These are phyloP conservation scores for Colletotrichum trifolii DNA, from an alignment of 2,329 filamentous ascomycete genomes.

Conservation along the genomic window DNA sequence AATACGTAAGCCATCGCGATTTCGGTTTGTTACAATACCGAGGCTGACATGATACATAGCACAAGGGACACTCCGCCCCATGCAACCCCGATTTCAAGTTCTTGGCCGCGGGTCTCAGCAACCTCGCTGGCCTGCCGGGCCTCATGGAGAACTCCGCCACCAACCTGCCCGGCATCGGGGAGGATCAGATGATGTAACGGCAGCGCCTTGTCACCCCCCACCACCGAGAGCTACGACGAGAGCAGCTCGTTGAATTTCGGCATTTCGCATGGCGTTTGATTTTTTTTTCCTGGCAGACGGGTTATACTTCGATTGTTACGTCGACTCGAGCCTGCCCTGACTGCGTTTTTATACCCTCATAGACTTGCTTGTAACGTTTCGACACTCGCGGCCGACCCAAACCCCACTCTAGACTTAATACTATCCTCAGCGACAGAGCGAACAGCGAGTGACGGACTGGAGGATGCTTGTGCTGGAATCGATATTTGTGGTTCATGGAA, in stretches of 20 bases:
- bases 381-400: conserved; percentile 22
- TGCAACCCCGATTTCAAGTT: conserved; percentile 84
- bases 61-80: conserved; percentile 84
- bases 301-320: conserved; percentile 25
- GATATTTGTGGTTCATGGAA: not conserved
- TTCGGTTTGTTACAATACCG: not conserved
- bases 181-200: conserved; percentile 50
- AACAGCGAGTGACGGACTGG: conserved; percentile 9
- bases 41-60: conserved; percentile 51
- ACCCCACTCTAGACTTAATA: conserved; percentile 30
- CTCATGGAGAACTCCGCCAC: conserved; percentile 40
- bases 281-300: conserved; percentile 20
- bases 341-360: conserved; percentile 38
- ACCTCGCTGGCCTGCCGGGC: conserved; percentile 44
- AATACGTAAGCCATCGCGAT: conserved; percentile 74
- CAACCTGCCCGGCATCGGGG: conserved; percentile 55
- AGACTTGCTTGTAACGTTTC: conserved; percentile 37
- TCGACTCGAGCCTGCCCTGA: conserved; percentile 30
- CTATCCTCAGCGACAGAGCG: conserved; percentile 8
- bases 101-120: conserved; percentile 56
- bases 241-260: conserved; percentile 9
- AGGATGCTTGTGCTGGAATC: conserved; percentile 11
- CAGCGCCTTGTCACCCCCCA: not conserved
- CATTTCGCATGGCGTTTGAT: conserved; percentile 33
- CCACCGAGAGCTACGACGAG: not conserved